Conservation (phyloP, 768 basidiomycete species). For the Strobilomyces confusus region DNA sequence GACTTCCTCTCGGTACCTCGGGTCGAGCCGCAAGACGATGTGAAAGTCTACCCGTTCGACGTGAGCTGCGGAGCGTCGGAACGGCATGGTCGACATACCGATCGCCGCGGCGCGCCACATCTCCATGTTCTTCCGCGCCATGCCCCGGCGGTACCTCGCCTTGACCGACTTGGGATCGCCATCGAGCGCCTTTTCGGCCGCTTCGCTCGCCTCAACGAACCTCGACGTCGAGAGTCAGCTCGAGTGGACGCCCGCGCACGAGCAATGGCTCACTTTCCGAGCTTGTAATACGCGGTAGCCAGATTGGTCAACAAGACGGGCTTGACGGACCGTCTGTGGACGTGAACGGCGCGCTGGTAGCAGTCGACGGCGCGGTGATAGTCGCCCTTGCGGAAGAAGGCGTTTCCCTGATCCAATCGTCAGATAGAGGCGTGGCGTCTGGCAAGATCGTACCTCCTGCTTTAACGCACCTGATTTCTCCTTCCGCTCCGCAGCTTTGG, state of each 20-base stretch:
- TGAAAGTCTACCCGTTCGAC: conserved; percentile 26
- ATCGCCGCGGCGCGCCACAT: conserved; percentile 11
- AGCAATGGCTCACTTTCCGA: conserved; percentile 25
- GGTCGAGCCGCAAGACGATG: conserved; percentile 23
- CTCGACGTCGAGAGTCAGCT: background rate
- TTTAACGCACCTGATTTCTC: conserved; percentile 22
- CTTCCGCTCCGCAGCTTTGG: conserved; percentile 12
- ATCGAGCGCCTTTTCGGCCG: no score
- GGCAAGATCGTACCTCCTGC: conserved; percentile 14
- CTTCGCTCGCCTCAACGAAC: no score
- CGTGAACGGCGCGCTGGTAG: no score
- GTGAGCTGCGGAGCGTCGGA: no score
- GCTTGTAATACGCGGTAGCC: no score
- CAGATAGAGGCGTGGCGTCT: background rate
- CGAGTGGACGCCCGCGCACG: no score
- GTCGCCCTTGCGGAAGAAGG: conserved; percentile 35
- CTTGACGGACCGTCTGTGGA: no score
- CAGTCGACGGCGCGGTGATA: conserved; percentile 35
- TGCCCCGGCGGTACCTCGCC: no score
- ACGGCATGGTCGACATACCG: no score
- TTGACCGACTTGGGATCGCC: no score
- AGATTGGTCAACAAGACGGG: no score
- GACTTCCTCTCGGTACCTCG: conserved; percentile 13
- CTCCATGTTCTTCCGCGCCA: conserved; percentile 27
- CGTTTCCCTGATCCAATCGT: conserved; percentile 37